Evolutionary conservation across 1,284 basidiomycete genomes (phyloP), one percentile per base, ranked within the genome.

Genomic region (Veloboletus limbatus): DNA sequence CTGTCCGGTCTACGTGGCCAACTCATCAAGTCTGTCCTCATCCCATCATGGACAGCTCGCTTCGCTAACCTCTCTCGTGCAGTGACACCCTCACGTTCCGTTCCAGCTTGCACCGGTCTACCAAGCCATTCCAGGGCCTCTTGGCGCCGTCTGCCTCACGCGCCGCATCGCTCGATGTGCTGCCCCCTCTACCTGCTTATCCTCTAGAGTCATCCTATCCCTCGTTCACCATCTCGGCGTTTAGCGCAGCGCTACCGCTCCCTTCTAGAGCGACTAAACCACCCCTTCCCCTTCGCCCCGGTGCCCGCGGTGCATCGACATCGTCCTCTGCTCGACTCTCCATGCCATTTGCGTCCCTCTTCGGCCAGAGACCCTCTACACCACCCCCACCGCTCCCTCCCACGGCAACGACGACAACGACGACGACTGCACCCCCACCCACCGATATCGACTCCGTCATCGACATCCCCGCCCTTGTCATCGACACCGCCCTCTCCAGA

Each of bases 1-100:
- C 70, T 92, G 22, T 92, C 90, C 2, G 92, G 92, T 9, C 68
- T 95, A 17, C 73, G 92, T 31, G 91, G 89, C 9, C 75, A 70
- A 9, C 63, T 92, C 17, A 68, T 70, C 43, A 72, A 74, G n/a
- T n/a, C n/a, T n/a, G n/a, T n/a, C n/a, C n/a, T n/a, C n/a, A n/a
- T n/a, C n/a, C n/a, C n/a, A n/a, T n/a, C n/a, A n/a, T n/a, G n/a
- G n/a, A n/a, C n/a, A n/a, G n/a, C n/a, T n/a, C n/a, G n/a, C n/a
- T n/a, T n/a, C n/a, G n/a, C n/a, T n/a, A n/a, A n/a, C n/a, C n/a
- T n/a, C n/a, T n/a, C n/a, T n/a, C n/a, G n/a, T n/a, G n/a, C n/a
- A n/a, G n/a, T 18, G 71, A 80, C 48, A 70, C 70, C 0, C 66
- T 90, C 9, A 79, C 76, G 1, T 72, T 90, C 48, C 78, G 79